A percentile compares a stretch with the other conserved stretches of the same genome.
These are phyloP conservation scores for Avena atlantica DNA, from an alignment of 176 grass and related monocot genomes.

Conservation along the genomic window DNA sequence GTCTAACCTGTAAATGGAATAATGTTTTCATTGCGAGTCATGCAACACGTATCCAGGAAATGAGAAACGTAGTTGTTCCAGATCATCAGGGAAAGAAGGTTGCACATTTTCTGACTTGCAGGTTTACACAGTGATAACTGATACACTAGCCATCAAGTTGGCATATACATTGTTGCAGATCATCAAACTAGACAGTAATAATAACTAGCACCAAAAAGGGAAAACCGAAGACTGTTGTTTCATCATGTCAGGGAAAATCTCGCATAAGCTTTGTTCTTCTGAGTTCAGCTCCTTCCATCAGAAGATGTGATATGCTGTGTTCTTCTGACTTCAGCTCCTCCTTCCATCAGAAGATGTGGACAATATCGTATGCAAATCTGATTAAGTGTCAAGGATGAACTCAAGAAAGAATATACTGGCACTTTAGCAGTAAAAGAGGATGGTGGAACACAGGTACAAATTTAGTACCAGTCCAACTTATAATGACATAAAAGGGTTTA, in stretches of 20 bases:
- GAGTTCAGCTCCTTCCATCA: slow-evolving; percentile 43
- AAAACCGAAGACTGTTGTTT: background rate
- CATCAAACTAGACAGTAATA: background rate
- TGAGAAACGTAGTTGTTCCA: background rate
- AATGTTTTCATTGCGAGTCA: too few relatives aligned
- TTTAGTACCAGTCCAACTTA: background rate
- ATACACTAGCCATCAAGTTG: background rate
- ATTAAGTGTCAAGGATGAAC: slow-evolving; percentile 62
- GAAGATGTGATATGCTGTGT: slow-evolving; percentile 54
- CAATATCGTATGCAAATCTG: slow-evolving; percentile 93
- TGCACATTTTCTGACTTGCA: slow-evolving; percentile 5
- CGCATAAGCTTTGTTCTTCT: background rate
- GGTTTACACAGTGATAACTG: background rate
- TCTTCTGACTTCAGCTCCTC: slow-evolving; percentile 9
- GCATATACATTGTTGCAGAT: background rate
- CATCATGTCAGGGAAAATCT: background rate
- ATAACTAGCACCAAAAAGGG: slow-evolving; percentile 38
- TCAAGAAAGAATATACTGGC: background rate
- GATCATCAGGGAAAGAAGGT: background rate
- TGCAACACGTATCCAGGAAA: background rate
- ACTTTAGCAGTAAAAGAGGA: background rate
- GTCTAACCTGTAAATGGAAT: background rate
- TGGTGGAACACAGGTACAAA: background rate
- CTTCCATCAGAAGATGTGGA: slow-evolving; percentile 86
- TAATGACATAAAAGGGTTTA: slow-evolving; percentile 11